Evolutionary conservation across 305 asterid species (phyloP), one percentile per base, ranked within the genome.

Genomic region (Lippia alba): DNA sequence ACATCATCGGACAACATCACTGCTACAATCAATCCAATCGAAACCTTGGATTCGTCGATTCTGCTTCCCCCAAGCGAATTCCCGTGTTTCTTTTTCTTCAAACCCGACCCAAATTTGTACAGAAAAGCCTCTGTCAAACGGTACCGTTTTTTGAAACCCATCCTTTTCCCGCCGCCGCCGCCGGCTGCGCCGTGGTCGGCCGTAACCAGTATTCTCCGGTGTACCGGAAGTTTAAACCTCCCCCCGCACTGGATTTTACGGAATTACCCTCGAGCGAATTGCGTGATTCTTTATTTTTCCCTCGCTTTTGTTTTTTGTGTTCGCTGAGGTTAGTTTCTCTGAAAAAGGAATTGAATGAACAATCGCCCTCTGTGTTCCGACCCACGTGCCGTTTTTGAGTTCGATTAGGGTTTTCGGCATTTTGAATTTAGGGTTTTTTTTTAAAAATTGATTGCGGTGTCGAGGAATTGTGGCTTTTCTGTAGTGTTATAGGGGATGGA

Each of bases 131-230:
- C 66, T 61, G 71, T 18, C 81, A 61, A 72, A 78, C 84, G 87
- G 67, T 76, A 76, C 44, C 90, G 86, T 76, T 76, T 82, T 82
- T 85, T 80, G 75, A 80, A 85, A 78, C 79, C 76, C 64, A 63
- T 66, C 65, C 78, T 85, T 85, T 84, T 85, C 85, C 90, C 89
- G 89, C 90, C 82, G 82, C 82, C 87, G 90, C 82, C 87, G 90
- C 82, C 81, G 82, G 84, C 73, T 74, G 64, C 64, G 70, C 80
- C 50, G 81, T 58, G 67, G 76, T 60, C 72, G 79, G 71, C 56
- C 62, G 73, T 69, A 66, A 15, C 70, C 81, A 61, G 70, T 74
- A 33, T 46, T 34, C 73, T 33, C 73, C 70, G 84, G 80, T 63
- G 80, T 53, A 36, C 75, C 80, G 65, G 79, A 78, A 65, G 76